Evolutionary conservation across 768 basidiomycete genomes (phyloP), one percentile per base, ranked within the genome.

Genomic region (Podaxis sp.): DNA sequence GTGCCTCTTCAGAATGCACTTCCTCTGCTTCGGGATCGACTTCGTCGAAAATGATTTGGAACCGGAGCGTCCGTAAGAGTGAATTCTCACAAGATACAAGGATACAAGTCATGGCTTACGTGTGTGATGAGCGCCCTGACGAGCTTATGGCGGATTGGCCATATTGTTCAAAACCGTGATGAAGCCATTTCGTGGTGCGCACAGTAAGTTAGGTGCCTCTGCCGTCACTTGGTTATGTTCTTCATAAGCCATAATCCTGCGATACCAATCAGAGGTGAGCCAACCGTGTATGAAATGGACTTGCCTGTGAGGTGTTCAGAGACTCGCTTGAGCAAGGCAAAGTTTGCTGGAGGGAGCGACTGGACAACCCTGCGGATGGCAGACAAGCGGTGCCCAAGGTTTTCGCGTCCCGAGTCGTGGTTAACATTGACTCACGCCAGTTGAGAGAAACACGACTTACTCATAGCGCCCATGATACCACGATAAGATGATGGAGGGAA

Each of bases 151-250:
- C 25, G 25, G 88, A 85, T 66, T 85, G 77, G 13, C 86, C 91
- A 94, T 93, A 67, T 93, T 92, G 59, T 87, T 82, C 64, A 93
- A 79, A 67, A 92, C 88, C 73, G 88, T 80, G 11, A 82, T 84
- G 73, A 92, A 89, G 69, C 91, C 88, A 63, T 90, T 90, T 69
- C 89, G 85, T 2, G 89, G 90, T 3, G 90, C 87, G 22, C 91
- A 85, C 56, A 92, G 71, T 52, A 93, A 73, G 69, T 91, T 93
- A 6, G 90, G 79, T 8, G 89, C 87, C 66, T 93, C 88, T 1
- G 91, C 87, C 1, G 90, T 91, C 93, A 95, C 94, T 63, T 94
- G 93, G 67, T 94, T 95, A 54, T 87, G 82, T 62, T 94, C 93
- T 70, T 94, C 92, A 73, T 82, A 91, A 69, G 94, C 91, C 3